Percentiles rank a stretch among this genome's conserved stretches.
phyloP scores from a whole-genome alignment of 345 rosid genomes.

The Gossypium anomalum region DNA sequence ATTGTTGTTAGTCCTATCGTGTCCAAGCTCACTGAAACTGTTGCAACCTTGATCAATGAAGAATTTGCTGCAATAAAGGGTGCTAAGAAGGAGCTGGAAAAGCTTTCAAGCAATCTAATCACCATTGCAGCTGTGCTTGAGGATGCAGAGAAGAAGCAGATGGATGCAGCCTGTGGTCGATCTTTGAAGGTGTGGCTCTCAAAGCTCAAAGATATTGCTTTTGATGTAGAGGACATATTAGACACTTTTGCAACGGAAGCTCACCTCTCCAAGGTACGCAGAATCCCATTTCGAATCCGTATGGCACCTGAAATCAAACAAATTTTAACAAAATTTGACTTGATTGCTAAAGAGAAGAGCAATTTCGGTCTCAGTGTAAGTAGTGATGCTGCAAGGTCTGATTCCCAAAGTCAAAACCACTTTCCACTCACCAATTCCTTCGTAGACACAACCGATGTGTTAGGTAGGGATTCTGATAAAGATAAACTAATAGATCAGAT shows the following conservation, averaged over 20 bases:
- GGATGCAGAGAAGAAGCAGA: constrained; percentile 5
- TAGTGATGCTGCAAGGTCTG: background rate
- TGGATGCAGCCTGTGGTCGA: background rate
- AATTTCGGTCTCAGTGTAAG: background rate
- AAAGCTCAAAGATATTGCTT: background rate
- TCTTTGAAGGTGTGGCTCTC: background rate
- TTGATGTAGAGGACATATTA: background rate
- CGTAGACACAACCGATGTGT: background rate
- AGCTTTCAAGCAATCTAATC: background rate
- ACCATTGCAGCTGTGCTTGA: background rate
- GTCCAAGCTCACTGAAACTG: background rate
- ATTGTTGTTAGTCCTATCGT: background rate
- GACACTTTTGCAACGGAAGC: constrained; percentile 5
- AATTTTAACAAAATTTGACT: background rate
- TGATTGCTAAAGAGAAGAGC: background rate
- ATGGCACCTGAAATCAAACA: background rate
- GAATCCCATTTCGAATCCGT: no score
- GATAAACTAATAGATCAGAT: background rate
- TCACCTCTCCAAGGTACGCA: background rate
- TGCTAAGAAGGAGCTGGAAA: background rate
- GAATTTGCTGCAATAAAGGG: background rate
- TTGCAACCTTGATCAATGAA: background rate
- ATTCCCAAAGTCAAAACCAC: background rate
- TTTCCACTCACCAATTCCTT: background rate
- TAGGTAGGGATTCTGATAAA: constrained; percentile 18